Base-by-base conservation (phyloP, 2,329 filamentous ascomycete genomes). In the Pseudocercospora crystallina region DNA sequence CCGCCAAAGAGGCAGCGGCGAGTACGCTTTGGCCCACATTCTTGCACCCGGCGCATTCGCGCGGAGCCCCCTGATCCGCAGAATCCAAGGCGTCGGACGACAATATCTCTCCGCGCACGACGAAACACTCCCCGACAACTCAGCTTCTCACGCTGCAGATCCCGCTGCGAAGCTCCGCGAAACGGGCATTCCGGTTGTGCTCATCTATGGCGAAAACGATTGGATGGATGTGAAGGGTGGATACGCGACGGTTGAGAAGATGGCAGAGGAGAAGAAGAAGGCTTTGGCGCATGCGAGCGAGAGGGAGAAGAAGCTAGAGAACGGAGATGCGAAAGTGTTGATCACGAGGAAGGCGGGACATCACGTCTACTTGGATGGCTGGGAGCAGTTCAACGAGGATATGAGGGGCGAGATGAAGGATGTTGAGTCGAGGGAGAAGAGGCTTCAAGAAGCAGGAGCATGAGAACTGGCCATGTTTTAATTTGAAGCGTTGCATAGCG, bases 161-260 rank as follows among this genome's bases (percentile, higher is more conserved):
- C 73, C 77, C 38, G 70, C 73, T 47, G 81, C 80, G 56, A 77
- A 81, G 58, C 74, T 87, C 47, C 75, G 87, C 56, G 74, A 81
- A 39, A 85, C 85, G 44, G 80, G 76, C 65, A 81, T 89, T 61
- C 79, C 81, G 49, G 80, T 97, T 30, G 81, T 97, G 8, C 82
- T 99, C 67, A 91, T 97, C 87, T 99, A 99, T 67, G 94, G 94
- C 57, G 91, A 97, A 63, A 85, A 94, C 65, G 94, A 99, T 75
- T 99, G 94, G 94, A 99, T 99, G 94, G 94, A 99, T 60, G 85
- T 94, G 8, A 83, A 84, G 0, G 94, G 91, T 26, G 94, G 94
- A 0, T 82, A 85, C 40, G 90, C 87, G 0, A 85, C 91, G 0
- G 82, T 87, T 65, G 82, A 91, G 71, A 90, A 87, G 69, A 80